These are phyloP conservation scores for Myrica gale DNA, from an alignment of 306 rosid genomes.

Conservation along the genomic window DNA sequence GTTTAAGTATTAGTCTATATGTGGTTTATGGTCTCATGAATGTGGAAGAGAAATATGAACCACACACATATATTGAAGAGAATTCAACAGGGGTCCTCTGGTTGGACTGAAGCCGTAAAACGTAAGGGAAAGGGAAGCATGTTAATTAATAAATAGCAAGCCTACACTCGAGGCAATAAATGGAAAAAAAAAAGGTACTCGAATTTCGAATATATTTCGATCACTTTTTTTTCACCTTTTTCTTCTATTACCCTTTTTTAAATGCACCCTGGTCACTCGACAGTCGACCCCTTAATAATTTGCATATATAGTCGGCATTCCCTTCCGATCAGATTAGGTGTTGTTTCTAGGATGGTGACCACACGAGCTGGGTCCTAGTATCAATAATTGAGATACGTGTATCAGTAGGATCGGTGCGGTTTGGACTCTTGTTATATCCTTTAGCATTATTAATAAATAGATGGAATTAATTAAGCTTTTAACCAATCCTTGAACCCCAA, in stretches of 20 bases:
- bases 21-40: background rate
- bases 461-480: too few relatives aligned
- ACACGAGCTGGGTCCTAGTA: background rate
- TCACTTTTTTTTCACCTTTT: background rate
- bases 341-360: background rate
- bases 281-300: background rate
- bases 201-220: background rate
- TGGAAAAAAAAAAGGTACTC: too few relatives aligned
- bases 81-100: background rate
- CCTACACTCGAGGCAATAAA: too few relatives aligned
- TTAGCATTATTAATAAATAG: too few relatives aligned
- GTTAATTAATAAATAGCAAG: background rate
- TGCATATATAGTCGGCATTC: too few relatives aligned
- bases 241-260: slow-evolving; percentile 1
- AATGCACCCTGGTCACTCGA: background rate
- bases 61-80: background rate
- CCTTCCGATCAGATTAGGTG: too few relatives aligned
- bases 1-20: slow-evolving; percentile 5
- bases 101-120: background rate
- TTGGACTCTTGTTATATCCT: too few relatives aligned
- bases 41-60: slow-evolving; percentile 6
- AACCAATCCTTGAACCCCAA: too few relatives aligned
- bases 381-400: background rate
- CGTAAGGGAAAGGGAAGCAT: background rate
- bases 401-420: too few relatives aligned